Evolutionary conservation across 805 yeast species (phyloP).

Genomic region (Candida yuanshanica): DNA sequence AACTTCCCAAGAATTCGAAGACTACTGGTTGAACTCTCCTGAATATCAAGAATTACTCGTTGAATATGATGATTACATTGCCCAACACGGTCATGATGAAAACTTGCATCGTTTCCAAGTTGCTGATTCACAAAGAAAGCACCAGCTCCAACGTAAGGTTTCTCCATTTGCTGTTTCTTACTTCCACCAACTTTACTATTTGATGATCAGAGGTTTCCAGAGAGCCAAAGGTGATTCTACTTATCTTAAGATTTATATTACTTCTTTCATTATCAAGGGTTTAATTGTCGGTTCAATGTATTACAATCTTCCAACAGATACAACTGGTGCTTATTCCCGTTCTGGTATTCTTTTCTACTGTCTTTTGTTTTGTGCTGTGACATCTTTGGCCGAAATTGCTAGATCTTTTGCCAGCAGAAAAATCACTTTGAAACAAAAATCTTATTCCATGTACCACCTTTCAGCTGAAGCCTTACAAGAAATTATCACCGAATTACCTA

Average conservation of each 20-base stretch:
- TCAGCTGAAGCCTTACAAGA: constrained; percentile 68
- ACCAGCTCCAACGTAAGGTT: constrained; percentile 22
- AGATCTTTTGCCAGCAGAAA: constrained; percentile 45
- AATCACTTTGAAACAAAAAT: constrained; percentile 64
- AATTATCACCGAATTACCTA: constrained; percentile 56
- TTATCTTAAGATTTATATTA: constrained; percentile 27
- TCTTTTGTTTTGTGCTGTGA: constrained; percentile 45
- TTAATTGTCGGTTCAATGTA: constrained; percentile 60
- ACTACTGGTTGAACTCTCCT: constrained; percentile 48
- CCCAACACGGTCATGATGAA: constrained; percentile 20
- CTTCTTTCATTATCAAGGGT: constrained; percentile 40
- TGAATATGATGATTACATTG: constrained; percentile 41
- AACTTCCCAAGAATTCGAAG: constrained; percentile 57
- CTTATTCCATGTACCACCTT: constrained; percentile 67
- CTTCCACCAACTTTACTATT: constrained; percentile 42
- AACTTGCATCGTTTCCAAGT: constrained; percentile 26
- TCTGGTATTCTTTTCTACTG: constrained; percentile 61
- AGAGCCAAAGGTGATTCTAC: constrained; percentile 56
- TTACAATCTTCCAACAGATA: constrained; percentile 43
- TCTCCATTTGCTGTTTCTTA: constrained; percentile 25
- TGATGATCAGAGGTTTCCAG: constrained; percentile 48
- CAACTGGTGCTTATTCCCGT: constrained; percentile 56
- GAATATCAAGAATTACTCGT: constrained; percentile 32
- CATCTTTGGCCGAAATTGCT: constrained; percentile 43
- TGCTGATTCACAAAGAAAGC: constrained; percentile 26